Base-by-base conservation (phyloP, 805 yeast genomes). In the Metschnikowia matae region DNA sequence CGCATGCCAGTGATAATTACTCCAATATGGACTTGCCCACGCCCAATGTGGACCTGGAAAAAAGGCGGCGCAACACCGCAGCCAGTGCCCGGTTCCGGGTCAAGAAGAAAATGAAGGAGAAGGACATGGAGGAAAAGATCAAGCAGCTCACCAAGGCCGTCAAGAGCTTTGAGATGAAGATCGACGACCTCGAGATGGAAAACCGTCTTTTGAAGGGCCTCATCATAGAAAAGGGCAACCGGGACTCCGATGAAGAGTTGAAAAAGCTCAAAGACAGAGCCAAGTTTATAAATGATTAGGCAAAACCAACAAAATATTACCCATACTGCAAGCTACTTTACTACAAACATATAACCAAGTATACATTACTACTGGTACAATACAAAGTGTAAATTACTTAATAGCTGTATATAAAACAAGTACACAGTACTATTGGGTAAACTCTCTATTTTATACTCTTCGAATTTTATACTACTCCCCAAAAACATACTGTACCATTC, bases 11-110 rank as follows among this genome's bases (percentile, higher is more conserved):
- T 11, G 39, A 34, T 11, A 44, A 11, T 15, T 34, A 15, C 33
- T 11, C 17, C 6, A 35, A 36, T n/a, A 15, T 15, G 40, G 40
- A 35, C 15, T 13, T 26, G 23, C n/a, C 33, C 26, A 44, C 40
- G 35, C 44, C 64, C 7, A 44, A 36, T 7, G 39, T 35, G 32
- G 73, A 69, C 35, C 49, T 63, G 31, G 84, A 81, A 53, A 82
- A 81, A 60, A 71, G 83, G 54, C 69, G 79, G 50, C 69, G 85
- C 54, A 82, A 82, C 61, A 81, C 87, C 1, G 81, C 82, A 4
- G 89, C 89, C 0, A 76, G 82, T 41, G 87, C 87, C 0, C 66
- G 86, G 47, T 83, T 83, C 64, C 66, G 88, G 55, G 70, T 79
- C 40, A 83, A 83, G 66, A 82, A 82, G 73, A 82, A 82, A 62